These are phyloP conservation scores for Talaromyces sp. DNA, from an alignment of 2,329 filamentous ascomycete genomes.

Conservation along the genomic window DNA sequence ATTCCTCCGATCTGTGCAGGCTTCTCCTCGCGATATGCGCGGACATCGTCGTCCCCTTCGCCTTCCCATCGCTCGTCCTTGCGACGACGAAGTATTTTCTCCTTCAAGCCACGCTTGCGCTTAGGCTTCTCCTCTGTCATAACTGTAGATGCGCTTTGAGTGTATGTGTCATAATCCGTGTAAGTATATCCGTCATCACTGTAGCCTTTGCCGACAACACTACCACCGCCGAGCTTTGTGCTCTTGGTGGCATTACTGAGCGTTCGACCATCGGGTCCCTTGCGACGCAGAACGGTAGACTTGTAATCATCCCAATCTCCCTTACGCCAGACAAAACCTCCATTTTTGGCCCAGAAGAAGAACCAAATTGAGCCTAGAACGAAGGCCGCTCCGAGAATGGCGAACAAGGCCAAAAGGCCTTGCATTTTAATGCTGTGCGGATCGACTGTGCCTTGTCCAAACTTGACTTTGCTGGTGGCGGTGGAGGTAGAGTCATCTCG, in stretches of 20 bases:
- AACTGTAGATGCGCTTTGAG: conserved; percentile 47
- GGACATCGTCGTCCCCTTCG: conserved; percentile 68
- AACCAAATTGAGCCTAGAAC: conserved; percentile 85
- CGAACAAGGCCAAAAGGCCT: conserved; percentile 83
- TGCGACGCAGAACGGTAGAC: conserved; percentile 83
- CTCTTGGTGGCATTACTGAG: conserved; percentile 79
- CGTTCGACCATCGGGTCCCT: conserved; percentile 84
- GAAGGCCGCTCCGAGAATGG: conserved; percentile 75
- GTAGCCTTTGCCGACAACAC: conserved; percentile 64
- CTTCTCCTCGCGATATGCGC: conserved; percentile 83
- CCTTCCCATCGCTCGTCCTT: conserved; percentile 61
- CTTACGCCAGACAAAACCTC: conserved; percentile 83
- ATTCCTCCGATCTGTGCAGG: conserved; percentile 84
- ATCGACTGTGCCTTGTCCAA: conserved; percentile 43
- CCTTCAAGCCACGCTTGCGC: conserved; percentile 39
- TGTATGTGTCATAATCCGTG: conserved; percentile 38
- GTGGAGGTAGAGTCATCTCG: conserved; percentile 29
- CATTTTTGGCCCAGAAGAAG: conserved; percentile 98
- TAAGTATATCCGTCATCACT: conserved; percentile 65
- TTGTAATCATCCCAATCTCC: conserved; percentile 99
- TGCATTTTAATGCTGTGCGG: conserved; percentile 51
- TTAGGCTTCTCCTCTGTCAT: conserved; percentile 36
- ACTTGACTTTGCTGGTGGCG: conserved; percentile 13
- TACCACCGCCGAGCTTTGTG: conserved; percentile 85
- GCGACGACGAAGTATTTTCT: conserved; percentile 40